phyloP scores from a whole-genome alignment of 495 filamentous ascomycete genomes.

The Achaetomiella virescens region DNA sequence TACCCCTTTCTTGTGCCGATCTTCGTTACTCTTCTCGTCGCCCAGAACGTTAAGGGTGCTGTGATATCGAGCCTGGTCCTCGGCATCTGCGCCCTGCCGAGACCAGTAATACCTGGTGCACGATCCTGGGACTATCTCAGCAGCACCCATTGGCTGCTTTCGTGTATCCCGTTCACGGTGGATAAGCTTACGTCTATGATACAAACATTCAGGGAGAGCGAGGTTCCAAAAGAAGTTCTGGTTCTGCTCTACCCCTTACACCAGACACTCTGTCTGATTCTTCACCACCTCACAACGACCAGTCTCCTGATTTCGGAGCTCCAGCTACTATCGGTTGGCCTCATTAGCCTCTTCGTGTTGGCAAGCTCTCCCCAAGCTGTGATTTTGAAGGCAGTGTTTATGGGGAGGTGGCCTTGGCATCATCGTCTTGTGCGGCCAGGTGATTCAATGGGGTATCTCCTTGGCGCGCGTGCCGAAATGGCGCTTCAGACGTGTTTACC shows the following conservation, averaged over 20 bases:
- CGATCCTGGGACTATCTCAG: slow-evolving; percentile 49
- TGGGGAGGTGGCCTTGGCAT: slow-evolving; percentile 82
- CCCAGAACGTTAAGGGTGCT: slow-evolving; percentile 45
- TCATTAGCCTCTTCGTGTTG: slow-evolving; percentile 78
- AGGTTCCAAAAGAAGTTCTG: slow-evolving; percentile 53
- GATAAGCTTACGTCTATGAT: slow-evolving; percentile 18
- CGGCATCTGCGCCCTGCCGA: slow-evolving; percentile 70
- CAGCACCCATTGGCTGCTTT: slow-evolving; percentile 65
- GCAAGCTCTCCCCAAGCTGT: slow-evolving; percentile 75
- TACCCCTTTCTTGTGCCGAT: slow-evolving; percentile 77
- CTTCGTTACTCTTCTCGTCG: slow-evolving; percentile 71
- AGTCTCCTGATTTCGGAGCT: slow-evolving; percentile 81
- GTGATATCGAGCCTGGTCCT: slow-evolving; percentile 77
- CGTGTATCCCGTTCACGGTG: slow-evolving; percentile 50
- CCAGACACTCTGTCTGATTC: slow-evolving; percentile 64
- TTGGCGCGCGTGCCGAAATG: slow-evolving; percentile 85
- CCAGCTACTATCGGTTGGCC: slow-evolving; percentile 71
- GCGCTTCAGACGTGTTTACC: slow-evolving; percentile 62
- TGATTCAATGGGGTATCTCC: slow-evolving; percentile 80
- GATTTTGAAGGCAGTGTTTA: slow-evolving; percentile 72
- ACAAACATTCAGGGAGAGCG: neutral
- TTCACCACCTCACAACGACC: slow-evolving; percentile 77
- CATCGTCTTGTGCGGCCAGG: slow-evolving; percentile 63
- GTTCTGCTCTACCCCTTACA: slow-evolving; percentile 78
- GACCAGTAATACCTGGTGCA: slow-evolving; percentile 59